These are phyloP conservation scores for Aaosphaeria arxii DNA, from an alignment of 2,329 filamentous ascomycete species.

Conservation along the genomic window DNA sequence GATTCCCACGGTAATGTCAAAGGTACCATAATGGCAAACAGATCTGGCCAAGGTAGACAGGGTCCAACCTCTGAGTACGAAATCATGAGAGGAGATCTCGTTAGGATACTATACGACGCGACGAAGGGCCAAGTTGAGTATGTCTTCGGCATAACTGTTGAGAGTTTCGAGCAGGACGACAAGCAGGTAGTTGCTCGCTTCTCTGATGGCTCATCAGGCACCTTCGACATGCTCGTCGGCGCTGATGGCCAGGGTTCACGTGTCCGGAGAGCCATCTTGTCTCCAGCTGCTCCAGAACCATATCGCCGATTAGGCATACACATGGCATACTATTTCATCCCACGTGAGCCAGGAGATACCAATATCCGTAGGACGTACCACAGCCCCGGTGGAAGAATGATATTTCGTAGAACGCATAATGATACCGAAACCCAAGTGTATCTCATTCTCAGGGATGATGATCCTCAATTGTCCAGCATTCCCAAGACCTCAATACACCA, in stretches of 20 bases:
- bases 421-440: conserved; percentile 12
- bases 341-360: conserved; percentile 26
- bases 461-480: too few species aligned
- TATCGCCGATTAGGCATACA: conserved; percentile 15
- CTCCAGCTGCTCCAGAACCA: neutral
- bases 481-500: conserved; percentile 1
- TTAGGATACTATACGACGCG: conserved; percentile 45
- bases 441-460: neutral
- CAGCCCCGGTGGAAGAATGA: conserved; percentile 26
- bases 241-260: conserved; percentile 54
- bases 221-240: conserved; percentile 52
- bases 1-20: conserved; percentile 34
- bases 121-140: conserved; percentile 9
- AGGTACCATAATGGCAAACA: conserved; percentile 33
- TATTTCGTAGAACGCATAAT: conserved; percentile 43
- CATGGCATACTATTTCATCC: conserved; percentile 35
- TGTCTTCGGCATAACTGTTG: conserved; percentile 19
- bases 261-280: conserved; percentile 18
- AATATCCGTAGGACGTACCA: conserved; percentile 35
- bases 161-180: conserved; percentile 23
- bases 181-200: conserved; percentile 40
- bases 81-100: conserved; percentile 57
- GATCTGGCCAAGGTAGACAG: conserved; percentile 37
- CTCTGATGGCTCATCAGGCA: conserved; percentile 39
- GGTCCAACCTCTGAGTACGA: conserved; percentile 54